Evolutionary conservation across 202 grass and related monocot genomes (phyloP).

Genomic region (Schoenoplectus tabernaemontani): DNA sequence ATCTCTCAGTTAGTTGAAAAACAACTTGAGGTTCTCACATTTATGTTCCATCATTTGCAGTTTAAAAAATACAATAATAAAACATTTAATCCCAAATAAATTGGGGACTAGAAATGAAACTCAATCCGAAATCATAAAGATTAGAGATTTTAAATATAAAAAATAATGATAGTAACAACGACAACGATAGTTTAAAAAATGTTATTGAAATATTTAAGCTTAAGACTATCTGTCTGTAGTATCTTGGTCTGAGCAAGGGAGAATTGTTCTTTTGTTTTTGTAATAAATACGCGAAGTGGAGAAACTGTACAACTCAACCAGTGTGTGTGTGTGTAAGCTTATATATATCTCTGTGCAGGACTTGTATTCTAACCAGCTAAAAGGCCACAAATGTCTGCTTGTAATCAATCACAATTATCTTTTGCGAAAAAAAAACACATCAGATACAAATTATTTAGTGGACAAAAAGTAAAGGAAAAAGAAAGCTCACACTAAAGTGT

Average conservation of each 20-base stretch:
- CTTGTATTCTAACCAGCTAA: background rate
- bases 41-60: background rate
- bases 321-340: background rate
- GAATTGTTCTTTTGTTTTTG: background rate
- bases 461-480: background rate
- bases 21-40: slow-evolving; percentile 48
- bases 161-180: too few relatives aligned
- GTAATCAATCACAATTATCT: background rate
- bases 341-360: background rate
- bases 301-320: background rate
- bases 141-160: too few relatives aligned
- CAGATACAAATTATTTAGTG: background rate
- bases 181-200: too few relatives aligned
- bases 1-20: slow-evolving; percentile 54
- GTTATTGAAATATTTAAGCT: background rate
- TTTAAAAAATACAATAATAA: too few relatives aligned
- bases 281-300: background rate
- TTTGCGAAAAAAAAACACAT: background rate
- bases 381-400: background rate
- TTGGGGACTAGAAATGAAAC: too few relatives aligned
- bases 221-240: background rate
- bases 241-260: background rate
- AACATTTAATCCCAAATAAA: too few relatives aligned
- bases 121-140: too few relatives aligned
- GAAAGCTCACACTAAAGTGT: background rate